Percentiles rank a stretch among this genome's conserved stretches.
These are phyloP conservation scores for Lachnellula cervina DNA, from an alignment of 2,329 filamentous ascomycete species.

Conservation along the genomic window DNA sequence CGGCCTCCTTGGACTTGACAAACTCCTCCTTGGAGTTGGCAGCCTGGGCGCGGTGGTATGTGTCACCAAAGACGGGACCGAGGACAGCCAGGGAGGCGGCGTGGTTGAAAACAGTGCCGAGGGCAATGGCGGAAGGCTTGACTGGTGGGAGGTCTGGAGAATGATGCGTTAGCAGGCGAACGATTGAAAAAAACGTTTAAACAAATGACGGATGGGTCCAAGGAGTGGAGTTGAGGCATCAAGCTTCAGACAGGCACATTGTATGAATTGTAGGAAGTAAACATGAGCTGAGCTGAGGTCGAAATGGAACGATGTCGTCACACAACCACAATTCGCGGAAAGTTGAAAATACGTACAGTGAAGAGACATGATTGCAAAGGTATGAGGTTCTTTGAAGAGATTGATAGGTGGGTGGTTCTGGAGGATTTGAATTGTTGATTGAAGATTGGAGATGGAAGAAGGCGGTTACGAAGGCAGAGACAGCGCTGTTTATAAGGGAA, in stretches of 20 bases:
- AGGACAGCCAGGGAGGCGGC: conserved; percentile 83
- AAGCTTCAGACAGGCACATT: neutral
- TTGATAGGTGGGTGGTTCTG: conserved; percentile 24
- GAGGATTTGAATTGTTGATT: conserved; percentile 24
- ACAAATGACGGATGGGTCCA: neutral
- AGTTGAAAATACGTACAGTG: conserved; percentile 23
- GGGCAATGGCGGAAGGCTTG: conserved; percentile 95
- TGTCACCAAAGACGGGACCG: conserved; percentile 85
- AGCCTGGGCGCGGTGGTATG: conserved; percentile 86
- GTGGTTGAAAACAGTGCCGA: conserved; percentile 96
- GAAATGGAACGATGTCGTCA: conserved; percentile 15
- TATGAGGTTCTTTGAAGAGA: conserved; percentile 22
- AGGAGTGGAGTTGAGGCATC: conserved; percentile 2
- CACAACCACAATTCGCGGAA: neutral
- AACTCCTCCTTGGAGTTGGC: conserved; percentile 97
- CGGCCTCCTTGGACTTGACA: conserved; percentile 86
- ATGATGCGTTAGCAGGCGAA: conserved; percentile 4
- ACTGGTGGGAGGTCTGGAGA: conserved; percentile 64
- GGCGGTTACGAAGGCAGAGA: neutral
- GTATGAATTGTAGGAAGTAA: too few relatives aligned
- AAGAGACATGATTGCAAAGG: conserved; percentile 28
- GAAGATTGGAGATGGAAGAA: conserved; percentile 8
- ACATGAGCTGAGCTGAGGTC: too few relatives aligned
- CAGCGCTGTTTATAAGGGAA: neutral
- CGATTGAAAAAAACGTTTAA: neutral